Base-by-base conservation (phyloP, 2,329 filamentous ascomycete genomes). In the Colletotrichum lindemuthianum region DNA sequence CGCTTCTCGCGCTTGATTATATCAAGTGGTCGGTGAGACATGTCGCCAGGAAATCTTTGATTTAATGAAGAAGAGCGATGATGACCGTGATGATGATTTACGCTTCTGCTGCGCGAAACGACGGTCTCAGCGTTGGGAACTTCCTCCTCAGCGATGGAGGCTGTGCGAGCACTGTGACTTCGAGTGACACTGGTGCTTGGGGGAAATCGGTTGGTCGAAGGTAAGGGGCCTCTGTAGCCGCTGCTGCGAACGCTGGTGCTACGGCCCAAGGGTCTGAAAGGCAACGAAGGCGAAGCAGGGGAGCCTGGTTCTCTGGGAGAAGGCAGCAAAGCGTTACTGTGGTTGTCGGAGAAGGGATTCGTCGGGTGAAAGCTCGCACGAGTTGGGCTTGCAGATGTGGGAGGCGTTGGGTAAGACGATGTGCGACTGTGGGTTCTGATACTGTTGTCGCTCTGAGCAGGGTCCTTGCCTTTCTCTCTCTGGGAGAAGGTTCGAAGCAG, bases 1-100 rank as follows among this genome's bases (percentile, higher is more conserved):
- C 86, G 88, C 59, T 82, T 82, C 66, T 92, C 88, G 55, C 84
- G 82, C 67, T 83, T 83, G 70, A 93, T 81, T 61, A 88, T 84
- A 47, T 92, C 89, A 16, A 93, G 84, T 2, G 91, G 91, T 44
- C 88, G 80, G 69, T 88, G 83, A 57, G 85, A 87, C 76, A 84
- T 83, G 72, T 91, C 89, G 68, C 88, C 88, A 2, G 88, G 86
- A 69, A 81, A 90, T 60, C 88, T 82, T 74, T 86, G 82, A 55
- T 75, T 79, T 40, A 90, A 75, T n/a, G 86, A 89, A 72, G 67
- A 65, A 50, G 71, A 60, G 15, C 75, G 72, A 32, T 63, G 67
- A 13, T 70, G 65, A 49, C 63, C 41, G 33, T 39, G 39, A 37
- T 61, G 59, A 13, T 47, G 49, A 47, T 63, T 67, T n/a, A 60